Percentiles rank a stretch among this genome's conserved stretches.
Conservation (phyloP, 164 flowering plant species). For the Vitis amurensis region DNA sequence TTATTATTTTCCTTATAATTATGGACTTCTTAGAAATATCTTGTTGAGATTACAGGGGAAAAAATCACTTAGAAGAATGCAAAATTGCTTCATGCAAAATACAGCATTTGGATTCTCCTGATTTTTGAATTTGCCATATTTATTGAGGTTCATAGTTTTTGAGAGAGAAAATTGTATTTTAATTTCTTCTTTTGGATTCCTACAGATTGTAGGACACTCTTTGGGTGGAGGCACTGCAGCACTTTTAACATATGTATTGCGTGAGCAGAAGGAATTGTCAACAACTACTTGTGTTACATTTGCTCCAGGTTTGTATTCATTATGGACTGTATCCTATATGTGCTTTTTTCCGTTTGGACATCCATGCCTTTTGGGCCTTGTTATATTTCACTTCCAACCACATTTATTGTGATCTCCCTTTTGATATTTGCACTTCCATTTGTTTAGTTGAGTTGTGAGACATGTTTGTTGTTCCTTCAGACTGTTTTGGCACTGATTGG, state of each 20-base stretch:
- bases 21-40: no score
- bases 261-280: slow-evolving; percentile 82
- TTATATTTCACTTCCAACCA: background rate
- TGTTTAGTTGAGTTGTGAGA: background rate
- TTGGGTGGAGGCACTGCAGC: slow-evolving; percentile 99
- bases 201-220: slow-evolving; percentile 92
- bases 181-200: background rate
- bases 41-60: no score
- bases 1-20: no score
- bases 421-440: background rate
- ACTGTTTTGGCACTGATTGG: slow-evolving; percentile 11
- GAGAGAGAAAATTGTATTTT: background rate
- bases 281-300: slow-evolving; percentile 82
- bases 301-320: slow-evolving; percentile 80
- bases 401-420: background rate
- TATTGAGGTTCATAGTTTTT: background rate
- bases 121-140: no score
- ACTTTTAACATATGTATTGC: slow-evolving; percentile 76
- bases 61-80: no score
- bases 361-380: background rate
- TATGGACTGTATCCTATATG: background rate
- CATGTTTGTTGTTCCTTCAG: background rate
- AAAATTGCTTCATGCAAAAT: no score
- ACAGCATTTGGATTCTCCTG: no score
- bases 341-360: background rate